Evolutionary conservation across 352 stramenopile genomes (phyloP).

Genomic region (Phytophthora ramorum): DNA sequence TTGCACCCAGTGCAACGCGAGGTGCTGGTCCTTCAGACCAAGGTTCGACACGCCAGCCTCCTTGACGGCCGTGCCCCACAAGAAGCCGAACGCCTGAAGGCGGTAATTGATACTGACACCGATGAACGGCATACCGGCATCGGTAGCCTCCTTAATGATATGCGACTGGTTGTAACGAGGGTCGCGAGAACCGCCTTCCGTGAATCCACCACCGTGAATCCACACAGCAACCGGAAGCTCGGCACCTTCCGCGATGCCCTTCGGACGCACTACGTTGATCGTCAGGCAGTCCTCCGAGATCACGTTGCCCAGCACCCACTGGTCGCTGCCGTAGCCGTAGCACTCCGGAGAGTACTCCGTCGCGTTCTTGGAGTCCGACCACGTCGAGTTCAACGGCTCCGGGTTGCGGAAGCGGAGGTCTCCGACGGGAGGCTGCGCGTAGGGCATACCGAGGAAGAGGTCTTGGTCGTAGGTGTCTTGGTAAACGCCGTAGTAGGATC

Average conservation of each 20-base stretch:
- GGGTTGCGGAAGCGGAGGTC: constrained; percentile 33
- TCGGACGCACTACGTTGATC: constrained; percentile 38
- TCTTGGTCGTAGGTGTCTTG: constrained; percentile 34
- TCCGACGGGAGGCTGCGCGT: constrained; percentile 25
- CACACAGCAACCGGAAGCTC: constrained; percentile 35
- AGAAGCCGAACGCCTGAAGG: constrained; percentile 41
- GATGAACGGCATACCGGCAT: constrained; percentile 37
- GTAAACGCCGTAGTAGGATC: constrained; percentile 36
- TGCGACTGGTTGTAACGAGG: constrained; percentile 42
- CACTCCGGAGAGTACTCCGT: constrained; percentile 49
- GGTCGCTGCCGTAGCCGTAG: constrained; percentile 34
- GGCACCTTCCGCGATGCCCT: constrained; percentile 18
- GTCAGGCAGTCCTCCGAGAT: constrained; percentile 73
- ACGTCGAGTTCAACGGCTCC: constrained; percentile 27
- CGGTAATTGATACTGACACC: constrained; percentile 52
- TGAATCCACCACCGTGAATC: constrained; percentile 36
- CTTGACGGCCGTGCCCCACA: constrained; percentile 30
- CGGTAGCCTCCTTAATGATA: constrained; percentile 32
- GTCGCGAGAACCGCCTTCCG: constrained; percentile 31
- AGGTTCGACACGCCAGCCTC: constrained; percentile 77
- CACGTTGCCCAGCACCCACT: constrained; percentile 30
- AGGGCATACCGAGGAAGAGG: constrained; percentile 44
- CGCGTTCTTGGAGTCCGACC: constrained; percentile 36
- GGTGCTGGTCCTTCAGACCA: constrained; percentile 81
- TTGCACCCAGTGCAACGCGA: constrained; percentile 60